These are phyloP conservation scores for Sordariomycetes sp. DNA, from an alignment of 2,329 filamentous ascomycete species.

Conservation along the genomic window DNA sequence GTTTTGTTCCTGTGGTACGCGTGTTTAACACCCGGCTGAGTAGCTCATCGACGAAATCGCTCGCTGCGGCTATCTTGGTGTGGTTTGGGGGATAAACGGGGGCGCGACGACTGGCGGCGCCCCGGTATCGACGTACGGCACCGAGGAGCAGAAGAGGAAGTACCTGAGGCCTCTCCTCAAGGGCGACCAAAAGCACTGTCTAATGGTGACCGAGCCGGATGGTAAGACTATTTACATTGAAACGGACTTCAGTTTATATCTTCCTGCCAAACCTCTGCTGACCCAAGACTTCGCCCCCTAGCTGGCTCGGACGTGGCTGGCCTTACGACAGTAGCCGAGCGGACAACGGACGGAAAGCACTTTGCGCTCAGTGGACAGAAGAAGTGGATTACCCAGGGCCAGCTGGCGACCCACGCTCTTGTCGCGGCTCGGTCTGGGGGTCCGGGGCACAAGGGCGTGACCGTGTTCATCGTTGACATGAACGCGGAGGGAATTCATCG, in stretches of 20 bases:
- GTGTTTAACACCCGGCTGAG: too few species aligned
- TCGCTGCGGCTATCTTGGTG: not conserved
- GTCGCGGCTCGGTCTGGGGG: constrained; percentile 46
- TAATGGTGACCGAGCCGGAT: constrained; percentile 72
- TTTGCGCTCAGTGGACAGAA: constrained; percentile 53
- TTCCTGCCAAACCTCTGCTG: not conserved
- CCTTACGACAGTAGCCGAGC: constrained; percentile 65
- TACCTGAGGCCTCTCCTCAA: constrained; percentile 63
- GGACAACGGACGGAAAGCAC: constrained; percentile 63
- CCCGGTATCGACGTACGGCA: constrained; percentile 66
- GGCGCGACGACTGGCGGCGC: constrained; percentile 77
- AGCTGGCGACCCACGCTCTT: constrained; percentile 45
- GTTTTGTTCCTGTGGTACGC: not conserved
- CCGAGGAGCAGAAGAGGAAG: constrained; percentile 53
- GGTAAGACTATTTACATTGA: not conserved
- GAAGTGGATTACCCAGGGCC: constrained; percentile 51
- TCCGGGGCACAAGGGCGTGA: constrained; percentile 35
- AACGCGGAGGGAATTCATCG: constrained; percentile 31
- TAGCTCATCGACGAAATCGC: constrained; percentile 1
- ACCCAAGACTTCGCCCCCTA: constrained; percentile 44
- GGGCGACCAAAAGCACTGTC: constrained; percentile 78
- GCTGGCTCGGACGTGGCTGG: constrained; percentile 74
- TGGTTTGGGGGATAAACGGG: constrained; percentile 23
- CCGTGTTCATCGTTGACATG: constrained; percentile 39
- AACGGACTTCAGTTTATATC: not conserved